Base-by-base conservation (phyloP, 371 early-diverging fungal genomes). In the Vavraia culicis region DNA sequence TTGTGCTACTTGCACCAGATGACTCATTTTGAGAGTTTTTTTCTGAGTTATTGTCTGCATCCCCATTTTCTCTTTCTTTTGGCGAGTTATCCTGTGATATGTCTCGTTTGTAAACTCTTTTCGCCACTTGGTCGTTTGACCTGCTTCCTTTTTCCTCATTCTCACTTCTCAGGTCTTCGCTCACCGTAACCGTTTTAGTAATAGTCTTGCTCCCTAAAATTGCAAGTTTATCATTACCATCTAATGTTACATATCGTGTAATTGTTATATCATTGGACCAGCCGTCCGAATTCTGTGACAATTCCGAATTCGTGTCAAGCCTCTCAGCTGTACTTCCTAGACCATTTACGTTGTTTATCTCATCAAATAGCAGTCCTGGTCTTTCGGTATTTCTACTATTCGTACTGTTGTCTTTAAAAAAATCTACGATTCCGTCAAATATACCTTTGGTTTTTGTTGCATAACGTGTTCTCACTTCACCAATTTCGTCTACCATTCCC, bases 111-210 rank as follows among this genome's bases (percentile, higher is more conserved):
- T 1, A 13, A 9, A 16, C 5, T 41, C 45, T 4, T 49, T 23
- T 18, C 3, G 1, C 41, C 20, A 27, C 5, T 11, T 48, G 43
- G 18, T 16, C 8, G 48, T 33, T 16, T 13, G 15, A 48, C 8
- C 44, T 22, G 10, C 1, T 48, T 5, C 46, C 13, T n/a, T 39
- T 10, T 8, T 8, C 7, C 46, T 44, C 18, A 44, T 2, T 10
- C 11, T 48, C 48, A 44, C 5, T 14, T 5, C 10, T 19, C 38
- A 4, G 21, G 48, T 16, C 48, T 14, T 49, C 13, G 38, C 27
- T 52, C 14, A 19, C 32, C 11, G 38, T 51, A 16, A 54, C 1
- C 3, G 56, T 55, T 40, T 39, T 55, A 13, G 52, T 52, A 16
- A 31, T 18, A 9, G 41, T 15, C 9, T 33, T 43, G n/a, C 8